phyloP scores from a whole-genome alignment of 1,284 basidiomycete genomes.

The Termitomyces sp. region DNA sequence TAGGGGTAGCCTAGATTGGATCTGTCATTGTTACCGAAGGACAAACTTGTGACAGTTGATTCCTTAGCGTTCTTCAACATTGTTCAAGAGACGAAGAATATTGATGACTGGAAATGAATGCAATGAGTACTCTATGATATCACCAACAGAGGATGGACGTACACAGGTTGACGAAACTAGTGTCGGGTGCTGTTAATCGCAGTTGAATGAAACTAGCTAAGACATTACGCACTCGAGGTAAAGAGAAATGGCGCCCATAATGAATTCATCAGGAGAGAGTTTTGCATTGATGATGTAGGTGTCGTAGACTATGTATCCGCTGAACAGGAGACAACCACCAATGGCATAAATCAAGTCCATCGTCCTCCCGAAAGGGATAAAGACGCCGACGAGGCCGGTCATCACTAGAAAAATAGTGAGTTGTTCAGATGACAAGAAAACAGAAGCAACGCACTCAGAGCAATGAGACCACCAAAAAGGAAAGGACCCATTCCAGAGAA shows the following conservation, averaged over 20 bases:
- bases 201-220: not conserved
- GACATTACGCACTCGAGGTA: constrained; percentile 71
- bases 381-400: constrained; percentile 72
- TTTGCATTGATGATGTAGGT: constrained; percentile 80
- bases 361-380: constrained; percentile 75
- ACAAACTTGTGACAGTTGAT: not conserved
- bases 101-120: constrained; percentile 51
- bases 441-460: constrained; percentile 47
- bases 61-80: constrained; percentile 41
- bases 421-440: not conserved
- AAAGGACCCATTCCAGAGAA: constrained; percentile 82
- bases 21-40: not conserved
- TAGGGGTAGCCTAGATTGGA: constrained; percentile 3
- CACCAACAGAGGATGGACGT: constrained; percentile 24
- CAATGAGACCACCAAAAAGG: constrained; percentile 74
- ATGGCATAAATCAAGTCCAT: constrained; percentile 77
- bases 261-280: constrained; percentile 84
- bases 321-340: constrained; percentile 78
- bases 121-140: constrained; percentile 5
- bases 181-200: constrained; percentile 2
- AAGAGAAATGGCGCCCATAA: constrained; percentile 79
- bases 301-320: constrained; percentile 81
- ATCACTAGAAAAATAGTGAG: constrained; percentile 41
- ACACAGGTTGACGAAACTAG: constrained; percentile 73
- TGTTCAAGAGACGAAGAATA: constrained; percentile 69